Conservation (phyloP, 345 rosid genomes). For the Raphanus raphanistrum region DNA sequence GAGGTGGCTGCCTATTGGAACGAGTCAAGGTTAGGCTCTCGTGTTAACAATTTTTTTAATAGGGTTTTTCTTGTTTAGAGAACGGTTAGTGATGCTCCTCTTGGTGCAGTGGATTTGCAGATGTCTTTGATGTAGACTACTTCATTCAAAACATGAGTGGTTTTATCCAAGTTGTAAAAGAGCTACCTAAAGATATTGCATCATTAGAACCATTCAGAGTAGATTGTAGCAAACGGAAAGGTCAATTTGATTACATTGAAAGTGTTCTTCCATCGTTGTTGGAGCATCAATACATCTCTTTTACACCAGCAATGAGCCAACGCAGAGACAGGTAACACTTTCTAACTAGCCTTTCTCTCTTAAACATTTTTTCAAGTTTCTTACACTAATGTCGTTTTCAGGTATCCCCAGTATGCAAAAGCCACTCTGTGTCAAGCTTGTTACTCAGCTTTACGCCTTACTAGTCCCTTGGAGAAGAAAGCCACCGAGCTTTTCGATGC, state of each 20-base stretch:
- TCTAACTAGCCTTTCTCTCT: background rate
- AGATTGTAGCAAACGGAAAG: conserved; percentile 90
- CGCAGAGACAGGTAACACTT: conserved; percentile 76
- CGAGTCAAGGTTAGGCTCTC: conserved; percentile 64
- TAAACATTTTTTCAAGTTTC: background rate
- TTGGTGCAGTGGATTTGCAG: conserved; percentile 80
- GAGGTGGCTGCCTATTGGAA: conserved; percentile 97
- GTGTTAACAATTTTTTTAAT: background rate
- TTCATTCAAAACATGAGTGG: conserved; percentile 73
- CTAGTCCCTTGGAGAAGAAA: background rate
- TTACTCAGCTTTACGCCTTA: background rate
- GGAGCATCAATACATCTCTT: conserved; percentile 69
- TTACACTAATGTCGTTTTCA: background rate
- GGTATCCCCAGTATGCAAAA: background rate
- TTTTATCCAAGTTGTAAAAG: conserved; percentile 63
- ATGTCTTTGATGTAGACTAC: conserved; percentile 88
- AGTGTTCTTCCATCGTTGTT: conserved; percentile 73
- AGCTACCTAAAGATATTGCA: conserved; percentile 61
- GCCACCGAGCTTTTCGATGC: background rate
- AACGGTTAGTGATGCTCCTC: background rate
- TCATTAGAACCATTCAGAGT: conserved; percentile 78
- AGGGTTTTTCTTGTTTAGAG: background rate
- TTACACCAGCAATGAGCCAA: conserved; percentile 97
- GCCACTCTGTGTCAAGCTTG: background rate
- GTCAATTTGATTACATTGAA: conserved; percentile 85